Conservation (phyloP, 2,329 filamentous ascomycete genomes). For the Domatiomyces globalis region DNA sequence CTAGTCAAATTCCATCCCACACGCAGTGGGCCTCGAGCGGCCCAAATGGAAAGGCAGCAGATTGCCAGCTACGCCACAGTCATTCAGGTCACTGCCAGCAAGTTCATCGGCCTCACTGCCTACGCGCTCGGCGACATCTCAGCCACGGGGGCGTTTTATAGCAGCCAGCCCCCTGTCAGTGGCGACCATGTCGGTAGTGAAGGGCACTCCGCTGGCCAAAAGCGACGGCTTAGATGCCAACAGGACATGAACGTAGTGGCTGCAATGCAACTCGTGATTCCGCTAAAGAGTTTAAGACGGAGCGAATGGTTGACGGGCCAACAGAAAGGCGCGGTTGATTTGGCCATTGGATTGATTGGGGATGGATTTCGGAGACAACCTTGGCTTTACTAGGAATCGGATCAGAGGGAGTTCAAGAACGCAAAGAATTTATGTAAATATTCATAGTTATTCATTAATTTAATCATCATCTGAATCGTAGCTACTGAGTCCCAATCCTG, state of each 20-base stretch:
- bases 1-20: conserved; percentile 5
- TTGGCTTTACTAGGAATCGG: neutral
- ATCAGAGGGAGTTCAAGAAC: neutral
- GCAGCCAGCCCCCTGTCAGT: conserved; percentile 5
- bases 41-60: conserved; percentile 1
- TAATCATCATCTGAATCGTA: conserved; percentile 14
- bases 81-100: conserved; percentile 9
- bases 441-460: neutral
- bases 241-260: conserved; percentile 16
- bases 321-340: conserved; percentile 16
- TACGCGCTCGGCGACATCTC: conserved; percentile 17
- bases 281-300: conserved; percentile 15
- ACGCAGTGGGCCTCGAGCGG: neutral
- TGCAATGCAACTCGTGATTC: conserved; percentile 17
- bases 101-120: conserved; percentile 16
- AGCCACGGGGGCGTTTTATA: conserved; percentile 9
- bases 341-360: conserved; percentile 17
- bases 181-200: neutral
- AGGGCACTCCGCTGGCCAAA: neutral
- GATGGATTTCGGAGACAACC: conserved; percentile 16
- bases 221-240: neutral
- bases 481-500: conserved; percentile 12
- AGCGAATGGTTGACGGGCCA: conserved; percentile 11
- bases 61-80: conserved; percentile 8
- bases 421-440: neutral